These are phyloP conservation scores for Bryoglossum gracile DNA, from an alignment of 495 filamentous ascomycete genomes.

Conservation along the genomic window DNA sequence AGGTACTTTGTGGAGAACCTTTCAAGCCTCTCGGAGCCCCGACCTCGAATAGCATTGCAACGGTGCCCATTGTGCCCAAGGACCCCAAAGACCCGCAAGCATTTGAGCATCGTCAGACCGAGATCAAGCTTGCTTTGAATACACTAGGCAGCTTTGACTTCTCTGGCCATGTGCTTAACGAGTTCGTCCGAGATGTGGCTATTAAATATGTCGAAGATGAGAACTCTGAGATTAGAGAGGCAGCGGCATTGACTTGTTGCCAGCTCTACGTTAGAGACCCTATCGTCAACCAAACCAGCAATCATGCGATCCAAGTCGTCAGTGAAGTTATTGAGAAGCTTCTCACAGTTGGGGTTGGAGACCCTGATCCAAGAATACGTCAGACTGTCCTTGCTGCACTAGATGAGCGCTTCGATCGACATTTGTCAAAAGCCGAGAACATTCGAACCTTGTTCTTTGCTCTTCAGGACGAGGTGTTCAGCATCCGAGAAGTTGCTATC, in stretches of 20 bases:
- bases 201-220: constrained; percentile 97
- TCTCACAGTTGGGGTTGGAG: constrained; percentile 86
- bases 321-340: constrained; percentile 96
- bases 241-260: constrained; percentile 92
- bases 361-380: constrained; percentile 82
- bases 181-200: constrained; percentile 96
- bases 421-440: constrained; percentile 91
- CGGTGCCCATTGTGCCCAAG: constrained; percentile 73
- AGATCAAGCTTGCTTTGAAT: constrained; percentile 85
- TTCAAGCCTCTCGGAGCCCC: constrained; percentile 90
- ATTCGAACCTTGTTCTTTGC: constrained; percentile 92
- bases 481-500: constrained; percentile 88
- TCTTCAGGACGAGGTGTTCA: constrained; percentile 90
- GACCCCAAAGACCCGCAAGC: constrained; percentile 72
- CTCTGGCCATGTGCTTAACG: constrained; percentile 83
- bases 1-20: constrained; percentile 82
- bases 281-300: constrained; percentile 94
- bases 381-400: constrained; percentile 79
- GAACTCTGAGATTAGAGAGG: constrained; percentile 86
- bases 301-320: constrained; percentile 92
- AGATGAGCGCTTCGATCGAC: constrained; percentile 89
- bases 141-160: constrained; percentile 97
- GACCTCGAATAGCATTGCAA: constrained; percentile 49
- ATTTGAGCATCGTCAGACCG: constrained; percentile 69
- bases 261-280: constrained; percentile 94